These are phyloP conservation scores for Globisporangium viniferum DNA, from an alignment of 352 stramenopile genomes.

Conservation along the genomic window DNA sequence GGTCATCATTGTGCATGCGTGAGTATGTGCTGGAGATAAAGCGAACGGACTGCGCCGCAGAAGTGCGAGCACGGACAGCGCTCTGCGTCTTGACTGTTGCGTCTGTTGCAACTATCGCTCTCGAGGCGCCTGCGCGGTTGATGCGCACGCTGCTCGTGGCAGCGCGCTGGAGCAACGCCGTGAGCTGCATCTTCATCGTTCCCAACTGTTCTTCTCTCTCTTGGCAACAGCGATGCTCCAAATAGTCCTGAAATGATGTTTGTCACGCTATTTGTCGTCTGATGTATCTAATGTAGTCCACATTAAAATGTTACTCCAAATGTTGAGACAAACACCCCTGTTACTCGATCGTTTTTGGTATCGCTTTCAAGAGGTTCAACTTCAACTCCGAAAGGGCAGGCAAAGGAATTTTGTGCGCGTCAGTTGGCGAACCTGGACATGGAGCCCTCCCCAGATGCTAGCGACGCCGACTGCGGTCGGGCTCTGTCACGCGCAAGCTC, in stretches of 20 bases:
- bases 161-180: background rate
- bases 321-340: background rate
- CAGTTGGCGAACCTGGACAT: slow-evolving; percentile 1
- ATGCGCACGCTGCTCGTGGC: background rate
- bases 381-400: slow-evolving; percentile 19
- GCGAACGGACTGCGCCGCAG: slow-evolving; percentile 6
- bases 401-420: background rate
- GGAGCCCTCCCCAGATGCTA: background rate
- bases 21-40: slow-evolving; percentile 28
- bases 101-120: too few relatives aligned
- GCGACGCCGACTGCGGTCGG: background rate
- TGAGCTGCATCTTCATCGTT: slow-evolving; percentile 11
- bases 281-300: background rate
- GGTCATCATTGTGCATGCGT: slow-evolving; percentile 26
- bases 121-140: background rate
- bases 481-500: background rate
- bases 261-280: background rate
- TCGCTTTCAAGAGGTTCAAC: slow-evolving; percentile 9
- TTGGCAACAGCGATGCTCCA: background rate
- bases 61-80: background rate
- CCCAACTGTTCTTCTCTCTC: background rate
- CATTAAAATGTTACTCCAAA: too few relatives aligned
- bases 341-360: background rate
- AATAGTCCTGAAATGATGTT: background rate
- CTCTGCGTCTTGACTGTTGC: background rate